These are phyloP conservation scores for Fremontodendron californicum DNA, from an alignment of 345 rosid genomes.

Conservation along the genomic window DNA sequence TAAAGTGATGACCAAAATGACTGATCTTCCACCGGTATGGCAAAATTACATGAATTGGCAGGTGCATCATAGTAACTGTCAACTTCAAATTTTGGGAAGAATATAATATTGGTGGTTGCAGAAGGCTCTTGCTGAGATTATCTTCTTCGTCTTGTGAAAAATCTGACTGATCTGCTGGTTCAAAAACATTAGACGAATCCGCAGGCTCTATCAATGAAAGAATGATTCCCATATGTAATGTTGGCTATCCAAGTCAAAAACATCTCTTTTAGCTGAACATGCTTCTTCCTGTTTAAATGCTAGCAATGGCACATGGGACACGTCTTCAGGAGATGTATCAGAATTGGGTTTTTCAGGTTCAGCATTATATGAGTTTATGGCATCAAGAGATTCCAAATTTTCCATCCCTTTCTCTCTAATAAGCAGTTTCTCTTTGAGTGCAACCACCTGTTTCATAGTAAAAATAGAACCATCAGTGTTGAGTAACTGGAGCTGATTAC, in stretches of 20 bases:
- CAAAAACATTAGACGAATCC: constrained; percentile 37
- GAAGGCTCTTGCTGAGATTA: constrained; percentile 28
- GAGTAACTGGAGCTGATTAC: background rate
- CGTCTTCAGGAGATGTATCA: background rate
- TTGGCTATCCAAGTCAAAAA: constrained; percentile 44
- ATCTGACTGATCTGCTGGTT: constrained; percentile 42
- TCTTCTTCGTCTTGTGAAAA: constrained; percentile 46
- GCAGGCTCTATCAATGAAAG: constrained; percentile 36
- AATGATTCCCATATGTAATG: constrained; percentile 22
- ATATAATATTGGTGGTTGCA: constrained; percentile 19
- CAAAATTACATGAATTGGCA: constrained; percentile 37
- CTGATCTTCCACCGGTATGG: constrained; percentile 46
- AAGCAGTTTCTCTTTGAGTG: constrained; percentile 47
- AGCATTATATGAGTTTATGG: background rate
- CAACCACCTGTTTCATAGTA: constrained; percentile 36
- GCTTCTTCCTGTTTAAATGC: constrained; percentile 39
- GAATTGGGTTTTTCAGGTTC: constrained; percentile 12
- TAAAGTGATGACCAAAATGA: constrained; percentile 50
- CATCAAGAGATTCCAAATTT: constrained; percentile 12
- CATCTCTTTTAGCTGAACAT: constrained; percentile 46
- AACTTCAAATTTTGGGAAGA: constrained; percentile 32
- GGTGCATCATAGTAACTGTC: constrained; percentile 20
- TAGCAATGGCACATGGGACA: constrained; percentile 6
- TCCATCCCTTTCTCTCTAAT: constrained; percentile 22
- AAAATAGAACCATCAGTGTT: background rate